Conservation (phyloP, 768 basidiomycete genomes). For the Naganishia randhawae region DNA sequence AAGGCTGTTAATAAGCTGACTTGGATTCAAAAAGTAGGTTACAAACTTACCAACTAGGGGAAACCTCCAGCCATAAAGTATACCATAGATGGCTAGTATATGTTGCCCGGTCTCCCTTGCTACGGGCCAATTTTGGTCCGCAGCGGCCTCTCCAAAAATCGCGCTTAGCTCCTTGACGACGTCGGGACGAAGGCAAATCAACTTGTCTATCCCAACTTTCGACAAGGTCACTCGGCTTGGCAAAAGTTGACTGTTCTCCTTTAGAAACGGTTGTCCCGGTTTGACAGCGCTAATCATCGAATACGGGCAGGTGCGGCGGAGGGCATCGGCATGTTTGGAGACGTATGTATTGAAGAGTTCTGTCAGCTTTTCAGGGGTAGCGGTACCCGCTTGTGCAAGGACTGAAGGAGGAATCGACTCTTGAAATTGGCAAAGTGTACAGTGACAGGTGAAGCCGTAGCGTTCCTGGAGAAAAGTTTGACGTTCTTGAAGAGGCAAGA, state of each 20-base stretch:
- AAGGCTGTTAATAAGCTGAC: not conserved
- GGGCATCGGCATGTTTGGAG: not conserved
- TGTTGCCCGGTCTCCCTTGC: slow-evolving; percentile 21
- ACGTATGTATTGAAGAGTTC: slow-evolving; percentile 14
- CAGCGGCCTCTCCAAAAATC: slow-evolving; percentile 21
- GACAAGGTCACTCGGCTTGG: slow-evolving; percentile 11
- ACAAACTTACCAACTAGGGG: slow-evolving; percentile 29
- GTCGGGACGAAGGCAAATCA: slow-evolving; percentile 25
- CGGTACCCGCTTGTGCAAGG: slow-evolving; percentile 9
- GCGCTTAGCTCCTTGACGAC: slow-evolving; percentile 24
- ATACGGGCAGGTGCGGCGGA: not conserved
- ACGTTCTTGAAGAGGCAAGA: slow-evolving; percentile 29
- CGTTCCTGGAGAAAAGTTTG: slow-evolving; percentile 30
- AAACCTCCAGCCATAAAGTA: slow-evolving; percentile 28
- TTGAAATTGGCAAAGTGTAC: slow-evolving; percentile 26
- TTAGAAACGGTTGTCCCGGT: not conserved
- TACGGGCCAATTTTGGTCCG: slow-evolving; percentile 16
- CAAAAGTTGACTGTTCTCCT: not conserved
- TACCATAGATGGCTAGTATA: slow-evolving; percentile 26
- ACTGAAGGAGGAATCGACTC: slow-evolving; percentile 16
- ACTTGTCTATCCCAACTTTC: slow-evolving; percentile 3
- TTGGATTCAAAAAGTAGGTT: no score
- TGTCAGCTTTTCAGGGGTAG: slow-evolving; percentile 17
- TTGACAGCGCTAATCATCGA: not conserved
- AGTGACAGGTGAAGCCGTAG: slow-evolving; percentile 29